Conservation (phyloP, 352 stramenopile genomes). For the Phytophthora ramorum region DNA sequence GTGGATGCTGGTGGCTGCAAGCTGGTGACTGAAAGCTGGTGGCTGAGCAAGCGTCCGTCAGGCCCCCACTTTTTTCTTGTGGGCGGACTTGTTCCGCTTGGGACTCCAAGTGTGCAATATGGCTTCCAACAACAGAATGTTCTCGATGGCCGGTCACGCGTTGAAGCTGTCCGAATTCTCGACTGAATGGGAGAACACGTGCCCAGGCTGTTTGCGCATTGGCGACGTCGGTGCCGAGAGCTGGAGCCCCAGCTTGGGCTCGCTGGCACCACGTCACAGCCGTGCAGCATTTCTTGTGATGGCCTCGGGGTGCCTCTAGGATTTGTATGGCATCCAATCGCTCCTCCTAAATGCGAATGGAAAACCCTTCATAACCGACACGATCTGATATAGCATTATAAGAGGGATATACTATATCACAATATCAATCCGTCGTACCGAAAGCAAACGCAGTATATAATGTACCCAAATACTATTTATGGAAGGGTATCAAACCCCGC, state of each 20-base stretch:
- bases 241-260: background rate
- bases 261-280: conserved; percentile 13
- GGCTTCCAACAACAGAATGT: conserved; percentile 3
- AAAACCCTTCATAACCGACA: background rate
- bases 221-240: conserved; percentile 8
- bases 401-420: background rate
- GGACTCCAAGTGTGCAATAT: background rate
- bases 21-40: too few relatives aligned
- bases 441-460: too few relatives aligned
- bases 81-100: background rate
- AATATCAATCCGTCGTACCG: too few relatives aligned
- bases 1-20: conserved; percentile 15
- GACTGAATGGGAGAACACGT: background rate
- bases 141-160: conserved; percentile 5
- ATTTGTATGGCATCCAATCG: conserved; percentile 5
- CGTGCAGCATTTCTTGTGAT: conserved; percentile 19
- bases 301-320: conserved; percentile 16
- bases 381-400: background rate
- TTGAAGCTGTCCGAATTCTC: conserved; percentile 15
- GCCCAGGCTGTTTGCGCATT: conserved; percentile 26
- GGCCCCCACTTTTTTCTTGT: conserved; percentile 15
- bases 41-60: conserved; percentile 13
- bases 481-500: too few relatives aligned
- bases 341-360: background rate
- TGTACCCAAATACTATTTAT: conserved; percentile 2